Conservation (phyloP, 148 eudicot genomes). For the Polygonum maritimum region DNA sequence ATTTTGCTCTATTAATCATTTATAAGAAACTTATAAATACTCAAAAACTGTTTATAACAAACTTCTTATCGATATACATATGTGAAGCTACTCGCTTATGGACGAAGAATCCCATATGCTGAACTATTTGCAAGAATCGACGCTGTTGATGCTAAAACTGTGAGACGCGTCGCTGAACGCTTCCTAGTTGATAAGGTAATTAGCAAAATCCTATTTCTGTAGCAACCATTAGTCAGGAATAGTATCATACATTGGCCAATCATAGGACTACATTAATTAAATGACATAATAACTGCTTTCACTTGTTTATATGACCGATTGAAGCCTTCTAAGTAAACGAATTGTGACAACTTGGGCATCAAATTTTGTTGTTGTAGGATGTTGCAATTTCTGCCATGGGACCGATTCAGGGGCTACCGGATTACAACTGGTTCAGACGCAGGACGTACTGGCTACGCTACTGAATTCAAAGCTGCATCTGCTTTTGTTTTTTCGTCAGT, state of each 20-base stretch:
- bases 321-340: neutral
- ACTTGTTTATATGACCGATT: neutral
- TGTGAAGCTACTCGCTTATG: conserved; percentile 45
- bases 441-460: conserved; percentile 48
- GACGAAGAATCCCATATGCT: conserved; percentile 55
- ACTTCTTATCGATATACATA: neutral
- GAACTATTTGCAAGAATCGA: conserved; percentile 63
- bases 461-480: conserved; percentile 8
- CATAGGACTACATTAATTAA: too few relatives aligned
- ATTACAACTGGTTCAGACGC: conserved; percentile 61
- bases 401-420: conserved; percentile 33
- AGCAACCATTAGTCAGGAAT: neutral
- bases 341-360: neutral
- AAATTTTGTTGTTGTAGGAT: conserved; percentile 21
- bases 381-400: conserved; percentile 43
- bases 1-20: too few relatives aligned
- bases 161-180: conserved; percentile 55
- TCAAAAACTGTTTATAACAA: too few relatives aligned
- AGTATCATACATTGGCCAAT: too few relatives aligned
- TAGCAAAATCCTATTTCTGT: neutral
- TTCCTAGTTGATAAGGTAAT: conserved; percentile 51
- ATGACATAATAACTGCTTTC: neutral
- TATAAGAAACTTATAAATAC: too few relatives aligned
- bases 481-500: neutral
- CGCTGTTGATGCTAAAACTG: conserved; percentile 47